Percentiles rank a stretch among this genome's conserved stretches.
phyloP scores from a whole-genome alignment of 2,329 filamentous ascomycete genomes.

The Pseudogymnoascus sp. region DNA sequence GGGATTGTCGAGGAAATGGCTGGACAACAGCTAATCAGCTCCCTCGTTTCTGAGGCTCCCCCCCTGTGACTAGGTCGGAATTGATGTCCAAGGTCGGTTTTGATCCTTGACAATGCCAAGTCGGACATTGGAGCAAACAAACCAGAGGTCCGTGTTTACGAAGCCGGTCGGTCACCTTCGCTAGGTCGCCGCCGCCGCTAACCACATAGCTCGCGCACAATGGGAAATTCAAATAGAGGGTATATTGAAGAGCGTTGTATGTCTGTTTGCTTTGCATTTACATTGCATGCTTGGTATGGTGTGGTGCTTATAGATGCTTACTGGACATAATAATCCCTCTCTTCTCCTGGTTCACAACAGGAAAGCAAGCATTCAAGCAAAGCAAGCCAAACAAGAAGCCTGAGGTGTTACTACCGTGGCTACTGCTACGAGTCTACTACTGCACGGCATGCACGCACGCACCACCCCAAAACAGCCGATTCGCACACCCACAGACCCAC shows the following conservation, averaged over 20 bases:
- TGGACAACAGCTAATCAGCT: not conserved
- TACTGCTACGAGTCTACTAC: not conserved
- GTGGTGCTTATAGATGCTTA: not conserved
- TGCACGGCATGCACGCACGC: not conserved
- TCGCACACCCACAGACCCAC: not conserved
- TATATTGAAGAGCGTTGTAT: not conserved
- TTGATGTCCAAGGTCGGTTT: not conserved
- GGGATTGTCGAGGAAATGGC: not conserved
- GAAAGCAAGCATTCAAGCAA: not conserved
- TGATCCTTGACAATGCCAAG: not conserved
- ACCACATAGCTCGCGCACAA: not conserved
- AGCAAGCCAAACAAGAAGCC: not conserved
- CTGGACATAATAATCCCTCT: not conserved
- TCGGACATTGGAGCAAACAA: not conserved
- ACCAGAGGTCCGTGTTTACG: not conserved
- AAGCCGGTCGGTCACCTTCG: not conserved
- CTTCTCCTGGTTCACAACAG: not conserved
- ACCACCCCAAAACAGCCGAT: conserved; percentile 1
- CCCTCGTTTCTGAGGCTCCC: not conserved
- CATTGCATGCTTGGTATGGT: not conserved
- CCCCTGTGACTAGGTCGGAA: not conserved
- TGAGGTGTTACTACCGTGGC: not conserved
- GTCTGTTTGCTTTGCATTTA: not conserved
- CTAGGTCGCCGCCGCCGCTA: not conserved
- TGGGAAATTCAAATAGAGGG: not conserved